Conservation (phyloP, 257 asterid genomes). For the Cruciata laevipes region DNA sequence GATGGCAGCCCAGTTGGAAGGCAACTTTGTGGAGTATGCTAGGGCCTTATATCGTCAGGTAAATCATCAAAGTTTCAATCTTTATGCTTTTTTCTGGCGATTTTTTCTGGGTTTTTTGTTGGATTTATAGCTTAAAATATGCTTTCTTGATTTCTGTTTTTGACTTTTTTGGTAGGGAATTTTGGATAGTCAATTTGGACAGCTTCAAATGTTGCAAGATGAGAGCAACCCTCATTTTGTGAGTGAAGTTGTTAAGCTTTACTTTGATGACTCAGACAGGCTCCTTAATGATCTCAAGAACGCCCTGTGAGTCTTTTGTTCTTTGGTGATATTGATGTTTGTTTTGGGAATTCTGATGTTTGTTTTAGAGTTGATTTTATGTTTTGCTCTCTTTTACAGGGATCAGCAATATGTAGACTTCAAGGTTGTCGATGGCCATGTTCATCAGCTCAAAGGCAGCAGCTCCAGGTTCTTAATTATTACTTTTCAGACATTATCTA, state of each 20-base stretch:
- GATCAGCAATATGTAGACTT: conserved; percentile 62
- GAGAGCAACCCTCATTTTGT: conserved; percentile 85
- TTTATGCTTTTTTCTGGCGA: neutral
- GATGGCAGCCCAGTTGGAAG: conserved; percentile 71
- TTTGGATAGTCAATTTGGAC: conserved; percentile 72
- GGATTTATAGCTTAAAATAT: neutral
- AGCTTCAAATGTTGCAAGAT: conserved; percentile 79
- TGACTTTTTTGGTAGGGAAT: conserved; percentile 36
- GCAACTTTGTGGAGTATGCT: conserved; percentile 50
- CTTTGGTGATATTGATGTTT: neutral
- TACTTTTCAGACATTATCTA: too few species aligned
- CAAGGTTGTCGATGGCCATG: conserved; percentile 69
- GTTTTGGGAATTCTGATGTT: neutral
- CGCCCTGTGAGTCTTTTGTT: conserved; percentile 42
- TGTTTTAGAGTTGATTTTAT: neutral
- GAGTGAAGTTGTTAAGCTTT: conserved; percentile 67
- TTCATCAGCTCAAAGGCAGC: conserved; percentile 91
- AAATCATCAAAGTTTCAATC: neutral
- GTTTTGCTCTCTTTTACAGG: conserved; percentile 24
- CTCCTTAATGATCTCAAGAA: conserved; percentile 65
- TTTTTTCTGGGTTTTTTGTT: neutral
- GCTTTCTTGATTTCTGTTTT: conserved; percentile 9
- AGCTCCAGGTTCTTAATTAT: conserved; percentile 55
- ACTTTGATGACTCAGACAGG: conserved; percentile 77
- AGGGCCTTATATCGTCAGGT: conserved; percentile 60